Evolutionary conservation across 2,329 filamentous ascomycete genomes (phyloP).

Genomic region (Diaporthe ampelina): DNA sequence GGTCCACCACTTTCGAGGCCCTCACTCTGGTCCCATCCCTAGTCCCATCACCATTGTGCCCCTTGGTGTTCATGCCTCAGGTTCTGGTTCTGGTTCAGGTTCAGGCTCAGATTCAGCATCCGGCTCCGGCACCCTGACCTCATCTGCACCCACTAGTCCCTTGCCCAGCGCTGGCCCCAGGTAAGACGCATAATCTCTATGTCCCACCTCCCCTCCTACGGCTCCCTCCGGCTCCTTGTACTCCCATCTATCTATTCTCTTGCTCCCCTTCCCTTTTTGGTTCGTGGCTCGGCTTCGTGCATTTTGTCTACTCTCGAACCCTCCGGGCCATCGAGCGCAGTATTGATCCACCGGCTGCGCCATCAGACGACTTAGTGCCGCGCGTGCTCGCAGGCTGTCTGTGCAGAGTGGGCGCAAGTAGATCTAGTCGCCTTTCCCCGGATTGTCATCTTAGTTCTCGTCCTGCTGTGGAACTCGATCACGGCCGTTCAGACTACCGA

Average conservation of each 20-base stretch:
- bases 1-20: constrained; percentile 30
- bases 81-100: neutral
- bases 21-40: constrained; percentile 40
- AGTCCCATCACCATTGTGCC: constrained; percentile 47
- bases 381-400: neutral
- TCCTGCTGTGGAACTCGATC: constrained; percentile 49
- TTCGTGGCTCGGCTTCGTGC: constrained; percentile 15
- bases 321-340: neutral
- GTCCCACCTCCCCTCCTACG: neutral
- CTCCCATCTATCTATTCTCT: constrained; percentile 3
- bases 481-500: constrained; percentile 40
- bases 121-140: constrained; percentile 32
- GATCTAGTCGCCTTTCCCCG: constrained; percentile 33
- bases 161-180: constrained; percentile 43
- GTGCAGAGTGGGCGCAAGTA: neutral
- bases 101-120: constrained; percentile 28
- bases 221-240: constrained; percentile 14
- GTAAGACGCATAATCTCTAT: constrained; percentile 42
- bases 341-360: constrained; percentile 16
- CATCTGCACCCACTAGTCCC: constrained; percentile 39
- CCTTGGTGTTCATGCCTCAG: constrained; percentile 44
- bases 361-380: constrained; percentile 15
- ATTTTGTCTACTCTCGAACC: constrained; percentile 20
- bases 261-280: constrained; percentile 17
- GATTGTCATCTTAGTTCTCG: constrained; percentile 41